Base-by-base conservation (phyloP, 75 land plant genomes). In the Chamaecyparis obtusa region DNA sequence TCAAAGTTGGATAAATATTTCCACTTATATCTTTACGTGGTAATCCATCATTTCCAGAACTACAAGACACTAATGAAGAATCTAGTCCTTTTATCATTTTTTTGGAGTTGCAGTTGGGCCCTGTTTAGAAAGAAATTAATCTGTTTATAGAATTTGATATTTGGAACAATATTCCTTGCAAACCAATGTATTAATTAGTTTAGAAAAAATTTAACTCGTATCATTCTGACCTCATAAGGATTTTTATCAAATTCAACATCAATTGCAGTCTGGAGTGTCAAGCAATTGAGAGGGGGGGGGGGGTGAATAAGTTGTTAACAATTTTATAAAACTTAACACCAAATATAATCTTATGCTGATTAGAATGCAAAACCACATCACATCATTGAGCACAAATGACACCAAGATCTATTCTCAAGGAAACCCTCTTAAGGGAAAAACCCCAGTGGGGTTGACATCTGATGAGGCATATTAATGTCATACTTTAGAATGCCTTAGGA, bases 161-260 rank as follows among this genome's bases (percentile, higher is more conserved):
- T 5, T 60, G 67, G 19, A 19, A 19, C 27, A 60, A 60, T 60
- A 4, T 19, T 60, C 27, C 67, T 60, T 60, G 24, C 67, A 60
- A 60, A 60, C 67, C 67, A 60, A 7, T 60, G 24, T 1, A 60
- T 19, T 17, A 21, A 60, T 21, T 60, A 60, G 21, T 60, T 60
- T 60, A 19, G 0, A 60, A 60, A 0, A 19, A 60, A 60, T 6
- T 77, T 77, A 77, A 36, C 44, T 41, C 19, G 37, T 77, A 37
- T 39, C 39, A 2, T 19, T 24, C 36, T 74, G 85, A 90, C 92
- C 91, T 91, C 91, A 86, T 90, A 92, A 81, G 93, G 93, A 71
- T 92, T 92, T 44, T 92, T 92, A 85, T 92, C 93, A 88, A 74
- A 88, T 79, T 92, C 93, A 43, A 90, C 88, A 85, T 90, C 92